Evolutionary conservation across 1,284 basidiomycete species (phyloP).

Genomic region (Dichomitus squalens): DNA sequence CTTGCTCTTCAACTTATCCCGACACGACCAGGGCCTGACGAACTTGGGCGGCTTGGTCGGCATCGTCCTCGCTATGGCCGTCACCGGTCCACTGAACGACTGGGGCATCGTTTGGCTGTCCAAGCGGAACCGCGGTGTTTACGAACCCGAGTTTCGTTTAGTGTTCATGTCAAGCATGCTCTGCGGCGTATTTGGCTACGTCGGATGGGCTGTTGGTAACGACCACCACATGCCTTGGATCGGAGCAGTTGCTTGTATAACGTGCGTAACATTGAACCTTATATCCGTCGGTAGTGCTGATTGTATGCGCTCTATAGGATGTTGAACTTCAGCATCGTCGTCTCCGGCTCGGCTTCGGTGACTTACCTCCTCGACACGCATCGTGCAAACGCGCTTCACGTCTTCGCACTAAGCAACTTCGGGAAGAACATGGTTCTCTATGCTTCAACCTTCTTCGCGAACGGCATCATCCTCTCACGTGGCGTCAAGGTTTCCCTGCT

Average conservation of each 20-base stretch:
- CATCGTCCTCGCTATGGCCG: constrained; percentile 40
- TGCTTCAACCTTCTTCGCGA: constrained; percentile 48
- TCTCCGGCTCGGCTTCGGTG: constrained; percentile 42
- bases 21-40: constrained; percentile 35
- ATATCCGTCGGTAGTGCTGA: too few relatives aligned
- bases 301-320: constrained; percentile 14
- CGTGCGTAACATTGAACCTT: constrained; percentile 32
- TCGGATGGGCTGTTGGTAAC: constrained; percentile 48
- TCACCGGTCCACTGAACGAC: constrained; percentile 46
- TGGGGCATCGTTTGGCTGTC: constrained; percentile 45
- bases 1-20: not conserved
- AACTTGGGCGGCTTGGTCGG: constrained; percentile 47
- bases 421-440: constrained; percentile 48
- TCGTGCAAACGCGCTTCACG: constrained; percentile 42
- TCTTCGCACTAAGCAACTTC: constrained; percentile 46
- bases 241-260: constrained; percentile 44
- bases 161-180: constrained; percentile 45
- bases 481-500: constrained; percentile 43
- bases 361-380: constrained; percentile 49
- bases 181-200: constrained; percentile 46
- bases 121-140: constrained; percentile 45
- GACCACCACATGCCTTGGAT: constrained; percentile 47
- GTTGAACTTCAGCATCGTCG: constrained; percentile 44
- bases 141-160: constrained; percentile 50
- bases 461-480: constrained; percentile 41